A percentile compares a stretch with the other conserved stretches of the same genome.
Conservation (phyloP, 2,329 filamentous ascomycete genomes). For the Saccharata proteae region DNA sequence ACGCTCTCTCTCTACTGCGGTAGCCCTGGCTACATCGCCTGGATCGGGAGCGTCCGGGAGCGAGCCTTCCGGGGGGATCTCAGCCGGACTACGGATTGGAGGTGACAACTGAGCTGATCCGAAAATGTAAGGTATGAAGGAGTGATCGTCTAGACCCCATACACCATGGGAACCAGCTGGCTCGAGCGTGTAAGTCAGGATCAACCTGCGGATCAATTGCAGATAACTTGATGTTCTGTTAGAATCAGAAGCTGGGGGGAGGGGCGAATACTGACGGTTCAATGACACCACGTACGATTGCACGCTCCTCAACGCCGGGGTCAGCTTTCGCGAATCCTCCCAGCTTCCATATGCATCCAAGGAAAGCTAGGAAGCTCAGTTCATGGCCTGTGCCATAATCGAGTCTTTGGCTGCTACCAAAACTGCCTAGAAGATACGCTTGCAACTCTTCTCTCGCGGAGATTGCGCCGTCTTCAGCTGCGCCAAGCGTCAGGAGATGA, state of each 20-base stretch:
- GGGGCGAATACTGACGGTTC: slow-evolving; percentile 53
- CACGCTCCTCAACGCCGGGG: slow-evolving; percentile 53
- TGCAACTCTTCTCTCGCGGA: slow-evolving; percentile 55
- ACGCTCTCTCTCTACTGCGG: slow-evolving; percentile 28
- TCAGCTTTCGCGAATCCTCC: slow-evolving; percentile 56
- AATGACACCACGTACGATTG: slow-evolving; percentile 69
- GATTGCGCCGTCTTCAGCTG: slow-evolving; percentile 18
- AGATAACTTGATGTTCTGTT: slow-evolving; percentile 50
- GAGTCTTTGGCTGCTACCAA: slow-evolving; percentile 77
- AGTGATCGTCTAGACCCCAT: slow-evolving; percentile 97
- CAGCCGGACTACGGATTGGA: slow-evolving; percentile 44
- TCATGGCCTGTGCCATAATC: slow-evolving; percentile 98
- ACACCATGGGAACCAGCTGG: slow-evolving; percentile 94
- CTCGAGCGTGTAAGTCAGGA: slow-evolving; percentile 83
- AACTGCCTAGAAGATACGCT: slow-evolving; percentile 71
- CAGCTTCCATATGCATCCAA: slow-evolving; percentile 85
- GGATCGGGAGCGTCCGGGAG: slow-evolving; percentile 56
- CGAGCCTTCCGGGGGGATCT: slow-evolving; percentile 69
- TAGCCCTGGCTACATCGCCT: slow-evolving; percentile 44
- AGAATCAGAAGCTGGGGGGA: slow-evolving; percentile 2
- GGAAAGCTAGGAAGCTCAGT: slow-evolving; percentile 83
- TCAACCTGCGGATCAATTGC: slow-evolving; percentile 67
- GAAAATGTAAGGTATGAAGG: slow-evolving; percentile 86
- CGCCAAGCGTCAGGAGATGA: slow-evolving; percentile 29
- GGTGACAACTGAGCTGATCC: slow-evolving; percentile 83